These are phyloP conservation scores for Trypanosoma theileri DNA, from an alignment of 208 protist genomes.

Conservation along the genomic window DNA sequence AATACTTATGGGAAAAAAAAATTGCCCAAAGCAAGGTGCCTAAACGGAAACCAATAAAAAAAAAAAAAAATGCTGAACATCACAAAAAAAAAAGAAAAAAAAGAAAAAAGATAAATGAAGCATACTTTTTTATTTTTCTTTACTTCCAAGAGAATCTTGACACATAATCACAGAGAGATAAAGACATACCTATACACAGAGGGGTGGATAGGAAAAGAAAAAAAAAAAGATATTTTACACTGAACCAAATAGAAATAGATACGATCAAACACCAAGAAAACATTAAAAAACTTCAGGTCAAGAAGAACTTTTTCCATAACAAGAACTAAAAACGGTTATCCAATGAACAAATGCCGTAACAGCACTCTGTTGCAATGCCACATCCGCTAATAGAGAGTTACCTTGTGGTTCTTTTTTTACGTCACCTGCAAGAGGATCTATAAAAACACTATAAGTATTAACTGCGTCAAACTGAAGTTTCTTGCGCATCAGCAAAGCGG, in stretches of 20 bases:
- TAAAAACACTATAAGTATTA: constrained; percentile 20
- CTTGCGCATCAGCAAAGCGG: constrained; percentile 44
- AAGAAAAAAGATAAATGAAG: too few relatives aligned
- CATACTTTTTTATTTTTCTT: too few relatives aligned
- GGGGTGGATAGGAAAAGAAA: too few relatives aligned
- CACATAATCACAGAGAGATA: too few relatives aligned
- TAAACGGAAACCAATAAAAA: too few relatives aligned
- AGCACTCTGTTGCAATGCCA: constrained; percentile 28
- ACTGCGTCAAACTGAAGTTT: constrained; percentile 29
- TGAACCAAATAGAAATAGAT: background rate
- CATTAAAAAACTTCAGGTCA: background rate
- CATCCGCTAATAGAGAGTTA: constrained; percentile 11
- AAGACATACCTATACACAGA: too few relatives aligned
- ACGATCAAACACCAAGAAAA: background rate
- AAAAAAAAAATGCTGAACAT: too few relatives aligned
- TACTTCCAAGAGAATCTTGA: too few relatives aligned
- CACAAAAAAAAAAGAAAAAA: too few relatives aligned
- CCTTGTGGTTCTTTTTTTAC: constrained; percentile 7
- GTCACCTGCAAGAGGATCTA: constrained; percentile 15
- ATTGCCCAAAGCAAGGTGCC: too few relatives aligned
- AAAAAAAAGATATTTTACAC: background rate
- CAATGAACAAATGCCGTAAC: constrained; percentile 53
- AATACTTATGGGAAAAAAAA: too few relatives aligned
- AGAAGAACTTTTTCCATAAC: constrained; percentile 35
- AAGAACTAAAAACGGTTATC: constrained; percentile 56